Percentiles rank a stretch among this genome's conserved stretches.
Evolutionary conservation across 2,329 filamentous ascomycete species (phyloP).

Genomic region (Orbilia quercus): DNA sequence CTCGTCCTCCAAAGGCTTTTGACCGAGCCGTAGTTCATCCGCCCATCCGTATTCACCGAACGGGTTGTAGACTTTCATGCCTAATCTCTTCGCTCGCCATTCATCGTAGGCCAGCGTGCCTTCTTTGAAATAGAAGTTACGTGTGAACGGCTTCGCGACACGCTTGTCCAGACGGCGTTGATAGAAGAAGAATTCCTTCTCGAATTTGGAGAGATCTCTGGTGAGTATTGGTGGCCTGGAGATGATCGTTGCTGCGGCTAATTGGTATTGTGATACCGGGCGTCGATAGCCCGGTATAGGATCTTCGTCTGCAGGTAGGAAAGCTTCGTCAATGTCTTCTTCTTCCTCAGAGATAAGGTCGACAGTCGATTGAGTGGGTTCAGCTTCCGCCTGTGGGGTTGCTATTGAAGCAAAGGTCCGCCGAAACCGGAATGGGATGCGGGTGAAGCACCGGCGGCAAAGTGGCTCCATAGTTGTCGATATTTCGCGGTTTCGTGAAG

Average conservation of each 20-base stretch:
- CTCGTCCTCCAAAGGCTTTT: slow-evolving; percentile 73
- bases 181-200: slow-evolving; percentile 94
- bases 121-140: slow-evolving; percentile 94
- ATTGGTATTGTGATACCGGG: slow-evolving; percentile 63
- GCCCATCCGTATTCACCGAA: slow-evolving; percentile 77
- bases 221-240: slow-evolving; percentile 90
- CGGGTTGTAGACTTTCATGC: slow-evolving; percentile 57
- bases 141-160: slow-evolving; percentile 83
- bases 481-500: too few species aligned
- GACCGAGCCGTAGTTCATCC: slow-evolving; percentile 85
- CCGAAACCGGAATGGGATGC: slow-evolving; percentile 41
- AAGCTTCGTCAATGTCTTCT: neutral
- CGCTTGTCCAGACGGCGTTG: slow-evolving; percentile 97
- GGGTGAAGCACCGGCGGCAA: slow-evolving; percentile 53
- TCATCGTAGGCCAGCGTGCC: slow-evolving; percentile 85
- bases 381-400: slow-evolving; percentile 7
- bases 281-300: slow-evolving; percentile 27
- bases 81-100: slow-evolving; percentile 72
- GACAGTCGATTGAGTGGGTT: slow-evolving; percentile 8
- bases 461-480: slow-evolving; percentile 36
- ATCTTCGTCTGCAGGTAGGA: slow-evolving; percentile 19
- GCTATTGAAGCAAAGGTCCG: slow-evolving; percentile 51
- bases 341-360: too few species aligned
- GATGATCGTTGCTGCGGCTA: slow-evolving; percentile 79
- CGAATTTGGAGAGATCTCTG: slow-evolving; percentile 83